phyloP scores from a whole-genome alignment of 78 protist species.

The Polysphondylium violaceum region DNA sequence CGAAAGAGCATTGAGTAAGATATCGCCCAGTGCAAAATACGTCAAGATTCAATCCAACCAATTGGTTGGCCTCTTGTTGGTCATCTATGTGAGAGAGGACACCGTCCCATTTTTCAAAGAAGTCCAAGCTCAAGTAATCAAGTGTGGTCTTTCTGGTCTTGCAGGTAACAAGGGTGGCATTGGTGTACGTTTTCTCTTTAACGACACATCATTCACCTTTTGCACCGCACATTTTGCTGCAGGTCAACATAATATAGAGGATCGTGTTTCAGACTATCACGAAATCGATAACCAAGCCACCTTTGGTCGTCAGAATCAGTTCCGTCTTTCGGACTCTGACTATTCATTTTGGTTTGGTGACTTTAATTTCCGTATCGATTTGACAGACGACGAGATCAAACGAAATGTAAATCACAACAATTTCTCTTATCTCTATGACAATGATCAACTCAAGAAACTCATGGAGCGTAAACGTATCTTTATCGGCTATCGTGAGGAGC shows the following conservation, averaged over 20 bases:
- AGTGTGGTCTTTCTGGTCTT: conserved; percentile 63
- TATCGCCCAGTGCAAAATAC: conserved; percentile 23
- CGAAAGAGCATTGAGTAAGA: conserved; percentile 13
- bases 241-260: conserved; percentile 87
- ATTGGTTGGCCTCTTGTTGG: conserved; percentile 86
- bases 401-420: background rate
- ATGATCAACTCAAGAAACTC: conserved; percentile 52
- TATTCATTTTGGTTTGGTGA: conserved; percentile 94
- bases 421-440: conserved; percentile 23
- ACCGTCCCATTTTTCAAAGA: conserved; percentile 38
- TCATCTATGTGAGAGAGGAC: conserved; percentile 78
- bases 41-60: conserved; percentile 79
- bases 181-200: conserved; percentile 77
- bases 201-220: conserved; percentile 81
- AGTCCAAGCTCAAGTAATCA: conserved; percentile 66
- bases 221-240: conserved; percentile 97
- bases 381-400: conserved; percentile 71
- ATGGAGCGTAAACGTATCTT: conserved; percentile 73
- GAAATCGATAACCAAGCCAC: conserved; percentile 75
- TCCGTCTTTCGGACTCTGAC: conserved; percentile 8
- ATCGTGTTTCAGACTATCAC: conserved; percentile 86
- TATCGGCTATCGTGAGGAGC: conserved; percentile 85
- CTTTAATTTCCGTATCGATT: conserved; percentile 91
- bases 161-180: conserved; percentile 97
- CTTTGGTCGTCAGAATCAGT: conserved; percentile 48